These are phyloP conservation scores for Diaporthe humulicola DNA, from an alignment of 2,329 filamentous ascomycete genomes.

Conservation along the genomic window DNA sequence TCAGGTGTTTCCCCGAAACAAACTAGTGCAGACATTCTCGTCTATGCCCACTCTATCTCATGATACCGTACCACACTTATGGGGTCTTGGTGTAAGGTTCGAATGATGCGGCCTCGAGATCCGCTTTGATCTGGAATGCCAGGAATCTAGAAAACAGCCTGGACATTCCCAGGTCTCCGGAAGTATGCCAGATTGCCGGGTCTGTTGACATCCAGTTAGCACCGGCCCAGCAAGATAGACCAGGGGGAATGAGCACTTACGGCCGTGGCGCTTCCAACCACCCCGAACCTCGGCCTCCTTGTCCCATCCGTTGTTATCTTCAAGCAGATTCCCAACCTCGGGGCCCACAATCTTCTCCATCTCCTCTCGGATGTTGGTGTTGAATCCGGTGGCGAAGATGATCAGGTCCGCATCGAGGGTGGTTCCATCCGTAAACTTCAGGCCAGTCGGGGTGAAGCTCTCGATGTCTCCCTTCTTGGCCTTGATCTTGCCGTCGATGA, in stretches of 20 bases:
- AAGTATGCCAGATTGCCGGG: neutral
- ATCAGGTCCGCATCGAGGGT: conserved; percentile 68
- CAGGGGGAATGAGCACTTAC: neutral
- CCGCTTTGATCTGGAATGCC: conserved; percentile 1
- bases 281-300: conserved; percentile 8
- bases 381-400: conserved; percentile 65
- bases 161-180: neutral
- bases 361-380: conserved; percentile 4
- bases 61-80: neutral
- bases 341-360: neutral
- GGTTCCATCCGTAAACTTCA: conserved; percentile 62
- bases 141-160: neutral
- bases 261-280: neutral
- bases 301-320: neutral
- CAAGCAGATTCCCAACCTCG: neutral
- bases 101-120: neutral
- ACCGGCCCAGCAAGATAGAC: accelerated
- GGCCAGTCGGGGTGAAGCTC: conserved; percentile 56
- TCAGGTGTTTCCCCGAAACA: neutral
- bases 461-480: conserved; percentile 64
- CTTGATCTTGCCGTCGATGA: conserved; percentile 69
- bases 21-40: neutral
- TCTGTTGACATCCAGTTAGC: neutral
- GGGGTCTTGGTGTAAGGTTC: neutral
- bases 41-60: neutral